A percentile compares a stretch with the other conserved stretches of the same genome.
Conservation (phyloP, 2,329 filamentous ascomycete genomes). For the Exophiala phaeomuriformis region DNA sequence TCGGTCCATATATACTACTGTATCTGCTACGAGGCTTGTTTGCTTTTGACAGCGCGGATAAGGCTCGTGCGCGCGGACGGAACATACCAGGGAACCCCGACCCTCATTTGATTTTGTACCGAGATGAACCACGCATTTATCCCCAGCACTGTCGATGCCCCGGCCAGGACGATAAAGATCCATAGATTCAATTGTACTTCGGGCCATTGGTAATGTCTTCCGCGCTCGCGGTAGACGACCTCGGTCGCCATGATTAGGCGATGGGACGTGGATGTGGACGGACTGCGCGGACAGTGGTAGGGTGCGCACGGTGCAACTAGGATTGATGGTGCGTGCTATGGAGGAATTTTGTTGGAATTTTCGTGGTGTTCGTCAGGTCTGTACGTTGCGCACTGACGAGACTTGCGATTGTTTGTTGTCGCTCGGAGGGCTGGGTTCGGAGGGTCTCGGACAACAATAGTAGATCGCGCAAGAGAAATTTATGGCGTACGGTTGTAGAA, state of each 20-base stretch:
- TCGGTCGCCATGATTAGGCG: slow-evolving; percentile 30
- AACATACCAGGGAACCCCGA: slow-evolving; percentile 55
- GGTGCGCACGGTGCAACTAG: slow-evolving; percentile 3
- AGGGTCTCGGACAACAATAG: too few species aligned
- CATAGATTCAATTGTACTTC: slow-evolving; percentile 59
- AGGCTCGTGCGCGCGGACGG: background rate
- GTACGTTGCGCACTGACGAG: background rate
- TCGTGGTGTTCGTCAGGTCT: background rate
- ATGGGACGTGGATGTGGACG: slow-evolving; percentile 8
- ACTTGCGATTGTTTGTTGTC: too few species aligned
- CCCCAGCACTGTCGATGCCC: slow-evolving; percentile 51
- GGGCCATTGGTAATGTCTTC: slow-evolving; percentile 55
- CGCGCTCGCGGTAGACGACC: slow-evolving; percentile 30
- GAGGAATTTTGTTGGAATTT: background rate
- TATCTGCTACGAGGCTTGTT: background rate
- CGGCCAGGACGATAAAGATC: slow-evolving; percentile 55
- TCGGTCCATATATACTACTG: background rate
- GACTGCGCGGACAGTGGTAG: slow-evolving; percentile 1
- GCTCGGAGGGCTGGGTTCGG: too few species aligned
- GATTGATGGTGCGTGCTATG: background rate
- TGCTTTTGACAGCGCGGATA: background rate
- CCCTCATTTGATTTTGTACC: slow-evolving; percentile 49
- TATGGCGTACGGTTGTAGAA: background rate
- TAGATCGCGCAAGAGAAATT: too few species aligned
- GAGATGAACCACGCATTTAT: slow-evolving; percentile 55